Evolutionary conservation across 352 stramenopile genomes (phyloP), one percentile per base, ranked within the genome.

Genomic region (Phytophthora quininea): DNA sequence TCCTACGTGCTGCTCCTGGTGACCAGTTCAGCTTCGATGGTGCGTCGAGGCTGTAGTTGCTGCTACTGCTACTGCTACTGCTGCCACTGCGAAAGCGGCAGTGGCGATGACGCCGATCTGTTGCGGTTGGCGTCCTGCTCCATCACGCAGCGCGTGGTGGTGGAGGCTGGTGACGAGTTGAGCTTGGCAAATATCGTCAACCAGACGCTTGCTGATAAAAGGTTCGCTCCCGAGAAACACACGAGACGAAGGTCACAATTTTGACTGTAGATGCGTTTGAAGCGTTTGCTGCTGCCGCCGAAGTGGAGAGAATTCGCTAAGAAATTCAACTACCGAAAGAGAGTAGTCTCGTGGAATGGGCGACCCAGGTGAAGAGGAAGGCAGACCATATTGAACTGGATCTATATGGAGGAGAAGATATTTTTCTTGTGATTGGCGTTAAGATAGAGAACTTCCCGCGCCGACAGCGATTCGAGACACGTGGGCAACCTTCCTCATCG

Each of bases 371-470:
- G 19, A 24, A 24, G 19, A 24, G 14, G 38, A 15, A 15, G 3
- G 3, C 38, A 14, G 9, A 12, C 9, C 38, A 3, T 15, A 24
- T 46, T 14, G 38, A 11, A 8, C 15, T 14, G 14, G 19, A 24
- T 1, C 15, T n/a, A 45, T 11, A 32, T 3, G 9, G 14, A 52
- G 37, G 1, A 2, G 51, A 3, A 4, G 32, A 69, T 10, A 19
- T 4, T 37, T 29, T 69, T 42, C 55, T 90, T 0, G 29, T 89
- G 12, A 77, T 89, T 50, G 82, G 82, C 7, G 53, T 89, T 54
- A 91, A 91, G 49, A 79, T 73, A 6, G 14, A 67, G 35, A 80
- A 80, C 32, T 80, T 77, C 15, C n/a, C 46, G 9, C 38, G 42
- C 10, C 71, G 76, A 15, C 73, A 49, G 71, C 61, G 7, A 77